phyloP scores from a whole-genome alignment of 2,329 filamentous ascomycete species.

The Fonsecaea nubica region DNA sequence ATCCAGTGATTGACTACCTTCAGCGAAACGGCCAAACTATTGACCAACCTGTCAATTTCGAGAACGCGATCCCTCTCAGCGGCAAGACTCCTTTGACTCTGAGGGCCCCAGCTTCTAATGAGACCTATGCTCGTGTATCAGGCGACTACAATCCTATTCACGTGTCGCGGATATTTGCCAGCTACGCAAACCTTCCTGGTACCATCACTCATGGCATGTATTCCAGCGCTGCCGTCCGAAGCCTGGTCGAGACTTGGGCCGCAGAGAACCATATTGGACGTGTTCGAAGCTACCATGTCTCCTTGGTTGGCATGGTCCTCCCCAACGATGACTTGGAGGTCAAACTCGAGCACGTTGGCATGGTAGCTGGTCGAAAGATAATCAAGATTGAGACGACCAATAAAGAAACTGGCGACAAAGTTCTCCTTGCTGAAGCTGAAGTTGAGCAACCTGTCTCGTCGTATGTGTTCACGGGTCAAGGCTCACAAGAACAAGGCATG shows the following conservation, averaged over 20 bases:
- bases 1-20: slow-evolving; percentile 96
- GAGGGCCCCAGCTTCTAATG: slow-evolving; percentile 92
- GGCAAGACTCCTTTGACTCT: slow-evolving; percentile 88
- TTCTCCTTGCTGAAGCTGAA: slow-evolving; percentile 92
- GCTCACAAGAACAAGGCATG: slow-evolving; percentile 99
- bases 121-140: slow-evolving; percentile 96
- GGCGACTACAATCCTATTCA: slow-evolving; percentile 99
- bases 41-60: slow-evolving; percentile 95
- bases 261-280: slow-evolving; percentile 98
- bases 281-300: slow-evolving; percentile 95
- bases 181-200: slow-evolving; percentile 91
- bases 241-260: slow-evolving; percentile 97
- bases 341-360: slow-evolving; percentile 93
- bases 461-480: slow-evolving; percentile 98
- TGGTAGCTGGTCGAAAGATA: slow-evolving; percentile 98
- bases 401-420: slow-evolving; percentile 94
- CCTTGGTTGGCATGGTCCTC: slow-evolving; percentile 96
- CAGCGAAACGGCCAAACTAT: slow-evolving; percentile 88
- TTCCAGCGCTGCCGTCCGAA: slow-evolving; percentile 93
- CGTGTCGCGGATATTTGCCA: slow-evolving; percentile 94
- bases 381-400: slow-evolving; percentile 98
- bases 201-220: slow-evolving; percentile 99
- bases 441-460: slow-evolving; percentile 96
- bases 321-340: slow-evolving; percentile 95
- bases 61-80: slow-evolving; percentile 94